A percentile compares a stretch with the other conserved stretches of the same genome.
phyloP scores from a whole-genome alignment of 768 basidiomycete genomes.

The Boletus rubescentipes region DNA sequence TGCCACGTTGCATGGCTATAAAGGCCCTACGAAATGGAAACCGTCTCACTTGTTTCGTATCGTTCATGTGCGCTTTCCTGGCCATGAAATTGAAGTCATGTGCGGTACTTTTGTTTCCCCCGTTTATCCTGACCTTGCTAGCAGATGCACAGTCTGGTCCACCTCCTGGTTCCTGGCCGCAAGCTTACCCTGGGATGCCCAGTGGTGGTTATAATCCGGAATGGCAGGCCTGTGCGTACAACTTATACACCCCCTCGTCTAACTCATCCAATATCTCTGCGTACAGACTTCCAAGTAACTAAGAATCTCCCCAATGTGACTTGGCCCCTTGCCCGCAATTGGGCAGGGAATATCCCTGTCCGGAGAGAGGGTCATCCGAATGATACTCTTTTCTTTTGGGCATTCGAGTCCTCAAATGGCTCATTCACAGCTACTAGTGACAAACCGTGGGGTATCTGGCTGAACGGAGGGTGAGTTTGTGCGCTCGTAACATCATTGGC shows the following conservation, averaged over 20 bases:
- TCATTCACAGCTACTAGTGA: constrained; percentile 49
- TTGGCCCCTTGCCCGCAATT: constrained; percentile 50
- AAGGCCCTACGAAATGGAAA: neutral
- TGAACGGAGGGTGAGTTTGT: constrained; percentile 62
- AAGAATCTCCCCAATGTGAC: constrained; percentile 59
- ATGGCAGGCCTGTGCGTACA: constrained; percentile 62
- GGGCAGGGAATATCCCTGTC: constrained; percentile 64
- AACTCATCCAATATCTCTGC: neutral
- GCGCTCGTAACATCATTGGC: neutral
- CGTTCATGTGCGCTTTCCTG: neutral
- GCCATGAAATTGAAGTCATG: constrained; percentile 23
- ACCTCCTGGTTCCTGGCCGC: constrained; percentile 38
- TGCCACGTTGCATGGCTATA: constrained; percentile 1
- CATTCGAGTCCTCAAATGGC: constrained; percentile 53
- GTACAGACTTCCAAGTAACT: constrained; percentile 60
- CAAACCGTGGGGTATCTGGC: constrained; percentile 72
- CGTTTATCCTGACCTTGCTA: constrained; percentile 3
- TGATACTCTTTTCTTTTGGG: constrained; percentile 66
- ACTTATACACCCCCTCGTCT: neutral
- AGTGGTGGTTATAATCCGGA: constrained; percentile 47
- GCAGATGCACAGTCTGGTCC: constrained; percentile 24
- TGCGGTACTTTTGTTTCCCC: constrained; percentile 1
- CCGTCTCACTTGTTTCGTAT: constrained; percentile 3
- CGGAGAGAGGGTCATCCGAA: constrained; percentile 59
- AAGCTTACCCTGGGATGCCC: constrained; percentile 44